Conservation (phyloP, 306 rosid genomes). For the Pterocarpus macrocarpus region DNA sequence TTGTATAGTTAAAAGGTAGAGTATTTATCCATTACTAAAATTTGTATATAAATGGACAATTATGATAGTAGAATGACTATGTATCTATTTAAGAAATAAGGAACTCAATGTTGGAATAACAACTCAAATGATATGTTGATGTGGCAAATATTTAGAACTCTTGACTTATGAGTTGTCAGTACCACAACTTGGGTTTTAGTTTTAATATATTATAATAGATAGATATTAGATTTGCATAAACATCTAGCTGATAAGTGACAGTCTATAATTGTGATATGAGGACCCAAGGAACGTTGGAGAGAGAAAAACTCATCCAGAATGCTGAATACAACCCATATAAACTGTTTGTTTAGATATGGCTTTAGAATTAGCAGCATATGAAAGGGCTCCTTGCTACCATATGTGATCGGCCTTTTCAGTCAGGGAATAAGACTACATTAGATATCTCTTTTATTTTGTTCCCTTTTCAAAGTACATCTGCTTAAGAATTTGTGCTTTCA, state of each 20-base stretch:
- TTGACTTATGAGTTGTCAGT: too few species aligned
- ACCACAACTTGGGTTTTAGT: too few species aligned
- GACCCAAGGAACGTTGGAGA: not conserved
- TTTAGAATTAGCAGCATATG: constrained; percentile 22
- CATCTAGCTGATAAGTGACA: not conserved
- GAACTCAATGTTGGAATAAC: too few species aligned
- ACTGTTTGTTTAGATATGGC: not conserved
- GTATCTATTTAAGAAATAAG: too few species aligned
- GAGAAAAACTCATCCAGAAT: not conserved
- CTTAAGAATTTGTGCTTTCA: not conserved
- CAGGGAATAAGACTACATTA: not conserved
- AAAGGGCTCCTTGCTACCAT: constrained; percentile 15
- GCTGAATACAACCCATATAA: not conserved
- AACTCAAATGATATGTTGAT: too few species aligned
- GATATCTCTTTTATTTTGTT: not conserved
- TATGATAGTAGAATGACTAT: too few species aligned
- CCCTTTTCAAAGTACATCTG: not conserved
- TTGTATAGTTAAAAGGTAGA: too few species aligned
- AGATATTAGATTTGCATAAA: not conserved
- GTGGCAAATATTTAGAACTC: too few species aligned
- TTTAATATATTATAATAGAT: too few species aligned
- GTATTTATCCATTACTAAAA: too few species aligned
- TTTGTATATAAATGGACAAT: too few species aligned
- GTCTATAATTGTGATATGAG: not conserved
- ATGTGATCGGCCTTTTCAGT: not conserved